phyloP scores from a whole-genome alignment of 148 eudicot genomes.

The Talinum fruticosum region DNA sequence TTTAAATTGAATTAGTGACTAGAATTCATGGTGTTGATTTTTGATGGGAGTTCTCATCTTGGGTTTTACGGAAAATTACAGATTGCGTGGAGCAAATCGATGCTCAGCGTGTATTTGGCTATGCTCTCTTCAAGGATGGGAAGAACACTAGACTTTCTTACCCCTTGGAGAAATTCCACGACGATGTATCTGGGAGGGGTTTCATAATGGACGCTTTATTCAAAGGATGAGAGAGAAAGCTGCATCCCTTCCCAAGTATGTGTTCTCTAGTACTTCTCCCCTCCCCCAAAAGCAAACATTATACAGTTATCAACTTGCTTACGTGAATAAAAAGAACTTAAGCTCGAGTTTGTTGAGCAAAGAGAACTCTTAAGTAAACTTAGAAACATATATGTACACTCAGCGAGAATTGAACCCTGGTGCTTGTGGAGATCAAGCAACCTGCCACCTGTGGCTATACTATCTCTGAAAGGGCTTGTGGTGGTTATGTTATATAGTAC shows the following conservation, averaged over 20 bases:
- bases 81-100: conserved; percentile 82
- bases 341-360: no score
- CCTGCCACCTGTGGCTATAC: no score
- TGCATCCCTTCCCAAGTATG: conserved; percentile 70
- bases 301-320: no score
- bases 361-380: no score
- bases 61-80: conserved; percentile 18
- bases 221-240: conserved; percentile 85
- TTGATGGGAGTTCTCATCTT: background rate
- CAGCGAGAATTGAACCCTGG: no score
- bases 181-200: conserved; percentile 82
- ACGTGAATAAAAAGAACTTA: no score
- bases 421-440: no score
- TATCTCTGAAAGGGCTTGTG: background rate
- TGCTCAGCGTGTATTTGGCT: conserved; percentile 75
- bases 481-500: background rate
- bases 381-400: no score
- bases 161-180: conserved; percentile 72
- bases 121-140: conserved; percentile 83
- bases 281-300: background rate
- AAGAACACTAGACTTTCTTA: conserved; percentile 63
- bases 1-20: background rate
- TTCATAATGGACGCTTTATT: conserved; percentile 82
- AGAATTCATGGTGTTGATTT: background rate
- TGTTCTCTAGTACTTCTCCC: background rate